A percentile compares a stretch with the other conserved stretches of the same genome.
Evolutionary conservation across 441 rosid genomes (phyloP).

Genomic region (Theobroma grandiflorum): DNA sequence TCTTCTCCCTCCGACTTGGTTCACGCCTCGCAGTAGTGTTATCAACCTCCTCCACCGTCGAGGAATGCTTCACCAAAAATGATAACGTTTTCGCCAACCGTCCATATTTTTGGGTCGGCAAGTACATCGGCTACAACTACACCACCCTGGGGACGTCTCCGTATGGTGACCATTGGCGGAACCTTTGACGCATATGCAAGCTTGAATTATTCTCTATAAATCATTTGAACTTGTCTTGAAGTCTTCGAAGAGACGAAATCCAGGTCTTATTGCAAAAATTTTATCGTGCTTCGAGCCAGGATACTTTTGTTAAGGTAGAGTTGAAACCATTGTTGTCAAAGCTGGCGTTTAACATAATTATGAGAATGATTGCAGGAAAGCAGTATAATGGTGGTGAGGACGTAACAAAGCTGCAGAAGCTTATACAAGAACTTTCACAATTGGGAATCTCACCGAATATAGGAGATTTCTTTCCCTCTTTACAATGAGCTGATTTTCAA

Average conservation of each 20-base stretch:
- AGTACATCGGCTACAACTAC: neutral
- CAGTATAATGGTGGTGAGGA: neutral
- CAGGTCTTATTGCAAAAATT: neutral
- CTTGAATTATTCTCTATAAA: neutral
- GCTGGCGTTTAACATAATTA: neutral
- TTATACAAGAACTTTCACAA: neutral
- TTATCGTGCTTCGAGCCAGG: neutral
- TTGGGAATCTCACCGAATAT: neutral
- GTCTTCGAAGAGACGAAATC: conserved; percentile 3
- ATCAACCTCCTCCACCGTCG: neutral
- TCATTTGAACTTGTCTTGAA: neutral
- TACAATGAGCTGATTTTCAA: neutral
- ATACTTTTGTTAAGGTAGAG: neutral
- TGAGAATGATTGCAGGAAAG: conserved; percentile 3
- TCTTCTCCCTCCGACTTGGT: neutral
- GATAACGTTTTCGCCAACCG: neutral
- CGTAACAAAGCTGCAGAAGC: neutral
- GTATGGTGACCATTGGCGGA: conserved; percentile 5
- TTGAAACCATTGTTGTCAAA: conserved; percentile 4
- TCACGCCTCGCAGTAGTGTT: neutral
- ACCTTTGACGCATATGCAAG: neutral
- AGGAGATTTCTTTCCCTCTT: neutral
- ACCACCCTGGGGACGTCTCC: neutral
- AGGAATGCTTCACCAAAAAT: conserved; percentile 10
- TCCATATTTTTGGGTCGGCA: neutral